A percentile compares a stretch with the other conserved stretches of the same genome.
phyloP scores from a whole-genome alignment of 2,329 filamentous ascomycete species.

The Colletotrichum sp. region DNA sequence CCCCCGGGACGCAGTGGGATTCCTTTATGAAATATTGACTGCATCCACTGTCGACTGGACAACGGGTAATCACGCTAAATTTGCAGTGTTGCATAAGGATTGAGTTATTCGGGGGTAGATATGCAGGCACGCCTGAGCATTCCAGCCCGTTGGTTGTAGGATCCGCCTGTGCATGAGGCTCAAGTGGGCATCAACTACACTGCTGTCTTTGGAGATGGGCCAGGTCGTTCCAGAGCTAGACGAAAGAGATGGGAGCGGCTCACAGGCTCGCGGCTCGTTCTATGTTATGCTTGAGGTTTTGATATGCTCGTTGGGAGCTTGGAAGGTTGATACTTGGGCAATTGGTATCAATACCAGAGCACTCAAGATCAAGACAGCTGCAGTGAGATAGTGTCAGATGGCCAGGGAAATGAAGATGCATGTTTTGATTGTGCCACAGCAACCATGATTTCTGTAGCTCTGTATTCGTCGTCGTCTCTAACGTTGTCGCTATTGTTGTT shows the following conservation, averaged over 20 bases:
- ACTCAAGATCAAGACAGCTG: neutral
- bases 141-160: neutral
- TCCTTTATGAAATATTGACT: neutral
- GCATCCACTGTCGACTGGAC: constrained; percentile 14
- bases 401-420: neutral
- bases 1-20: neutral
- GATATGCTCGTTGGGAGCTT: neutral
- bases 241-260: neutral
- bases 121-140: neutral
- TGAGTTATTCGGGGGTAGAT: neutral
- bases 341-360: neutral
- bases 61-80: neutral
- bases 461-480: neutral
- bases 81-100: neutral
- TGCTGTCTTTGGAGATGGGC: neutral
- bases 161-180: neutral
- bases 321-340: neutral
- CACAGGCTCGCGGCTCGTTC: neutral
- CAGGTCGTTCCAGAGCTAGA: neutral
- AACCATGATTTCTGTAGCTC: neutral
- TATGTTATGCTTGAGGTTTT: accelerated
- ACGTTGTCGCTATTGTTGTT: neutral
- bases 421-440: neutral
- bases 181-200: neutral
- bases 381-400: neutral